Evolutionary conservation across 106 monocot genomes (phyloP).

Genomic region (Dendrobium chrysotoxum): DNA sequence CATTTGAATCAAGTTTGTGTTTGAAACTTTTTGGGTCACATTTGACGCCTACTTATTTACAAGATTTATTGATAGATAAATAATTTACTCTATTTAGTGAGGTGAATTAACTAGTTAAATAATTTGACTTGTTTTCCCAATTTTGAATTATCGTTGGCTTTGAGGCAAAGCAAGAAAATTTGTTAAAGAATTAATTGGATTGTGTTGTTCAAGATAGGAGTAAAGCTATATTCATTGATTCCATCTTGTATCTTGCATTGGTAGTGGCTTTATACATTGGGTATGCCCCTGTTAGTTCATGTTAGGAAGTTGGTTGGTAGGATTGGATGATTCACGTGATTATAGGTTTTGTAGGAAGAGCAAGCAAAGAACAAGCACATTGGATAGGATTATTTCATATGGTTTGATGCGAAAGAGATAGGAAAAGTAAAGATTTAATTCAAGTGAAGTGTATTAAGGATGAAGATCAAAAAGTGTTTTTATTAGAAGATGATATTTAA

Average conservation of each 20-base stretch:
- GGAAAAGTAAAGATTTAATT: no score
- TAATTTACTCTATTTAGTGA: neutral
- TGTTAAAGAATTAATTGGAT: neutral
- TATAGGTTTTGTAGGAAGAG: neutral
- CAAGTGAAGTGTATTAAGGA: no score
- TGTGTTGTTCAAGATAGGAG: neutral
- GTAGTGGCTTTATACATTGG: no score
- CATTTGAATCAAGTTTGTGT: neutral
- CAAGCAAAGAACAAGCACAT: neutral
- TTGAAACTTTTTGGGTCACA: neutral
- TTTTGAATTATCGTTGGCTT: neutral
- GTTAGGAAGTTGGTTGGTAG: neutral
- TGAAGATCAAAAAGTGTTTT: no score
- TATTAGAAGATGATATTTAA: no score
- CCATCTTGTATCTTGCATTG: no score
- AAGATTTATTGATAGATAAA: neutral
- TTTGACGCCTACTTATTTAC: neutral
- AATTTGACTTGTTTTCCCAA: neutral
- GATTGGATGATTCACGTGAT: neutral
- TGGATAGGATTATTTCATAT: neutral
- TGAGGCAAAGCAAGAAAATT: neutral
- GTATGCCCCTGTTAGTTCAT: neutral
- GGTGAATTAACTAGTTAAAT: neutral
- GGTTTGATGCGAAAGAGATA: neutral
- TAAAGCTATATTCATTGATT: no score